Evolutionary conservation across 805 yeast species (phyloP), one percentile per base, ranked within the genome.

Genomic region (Komagataella mondaviorum): DNA sequence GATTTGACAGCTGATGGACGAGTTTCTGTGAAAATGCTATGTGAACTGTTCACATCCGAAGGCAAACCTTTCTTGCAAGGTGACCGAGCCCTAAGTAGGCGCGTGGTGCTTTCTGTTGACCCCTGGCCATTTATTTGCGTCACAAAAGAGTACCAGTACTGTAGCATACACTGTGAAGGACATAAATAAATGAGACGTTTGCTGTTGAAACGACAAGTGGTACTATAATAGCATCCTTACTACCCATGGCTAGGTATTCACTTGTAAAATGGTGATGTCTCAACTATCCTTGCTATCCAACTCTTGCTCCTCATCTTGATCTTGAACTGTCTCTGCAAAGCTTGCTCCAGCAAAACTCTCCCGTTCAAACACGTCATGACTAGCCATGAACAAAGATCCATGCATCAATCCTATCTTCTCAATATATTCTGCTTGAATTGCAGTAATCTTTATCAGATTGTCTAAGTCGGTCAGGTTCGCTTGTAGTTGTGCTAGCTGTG

Each of bases 381-480:
- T 45, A 3, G 52, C 52, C 54, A 52, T 52, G 24, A 52, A 55
- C 58, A 73, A 60, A 7, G 70, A 60, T 14, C 73, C 76, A 53
- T 73, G 77, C 56, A 69, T 64, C 46, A 68, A 61, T 6, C 74
- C 77, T 48, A 73, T 57, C 46, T 63, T 63, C 55, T 72, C 70
- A 18, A 72, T 67, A 4, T 66, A 55, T 53, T 67, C 64, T 53
- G 61, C 67, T 55, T 73, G 77, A 22, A 62, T 58, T 24, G 68
- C 58, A 6, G 74, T 68, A n/a, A 67, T 66, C 43, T 61, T 57
- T 7, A 72, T 56, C 51, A 71, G 57, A 53, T 64, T 68, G 53
- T 70, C 67, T 53, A 73, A 66, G 45, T 70, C 73, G 6, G 63
- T 51, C 18, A 72, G 55, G 52, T 72, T 72, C n/a, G 72, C 66